Percentiles rank a stretch among this genome's conserved stretches.
Evolutionary conservation across 1,284 basidiomycete species (phyloP).

Genomic region (Athelia psychrophila): DNA sequence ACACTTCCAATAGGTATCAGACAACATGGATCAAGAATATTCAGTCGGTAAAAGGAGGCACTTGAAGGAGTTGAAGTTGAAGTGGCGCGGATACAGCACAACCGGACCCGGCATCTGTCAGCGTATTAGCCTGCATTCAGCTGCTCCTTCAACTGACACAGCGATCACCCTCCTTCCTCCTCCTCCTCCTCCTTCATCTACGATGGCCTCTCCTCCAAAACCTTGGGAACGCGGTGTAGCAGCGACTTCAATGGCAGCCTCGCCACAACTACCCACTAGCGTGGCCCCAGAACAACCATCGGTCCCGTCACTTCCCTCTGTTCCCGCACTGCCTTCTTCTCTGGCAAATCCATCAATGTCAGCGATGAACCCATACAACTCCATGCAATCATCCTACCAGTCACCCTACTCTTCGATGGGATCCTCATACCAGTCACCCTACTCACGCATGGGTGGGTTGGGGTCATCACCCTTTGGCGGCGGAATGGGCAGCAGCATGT

Average conservation of each 20-base stretch:
- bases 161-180: background rate
- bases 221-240: slow-evolving; percentile 71
- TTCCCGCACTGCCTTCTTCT: slow-evolving; percentile 40
- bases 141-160: background rate
- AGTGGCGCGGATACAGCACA: too few species aligned
- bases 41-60: too few species aligned
- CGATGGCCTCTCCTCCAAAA: slow-evolving; percentile 80
- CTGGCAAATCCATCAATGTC: slow-evolving; percentile 27
- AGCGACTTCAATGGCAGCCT: slow-evolving; percentile 24
- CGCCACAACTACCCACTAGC: slow-evolving; percentile 28
- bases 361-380: slow-evolving; percentile 21
- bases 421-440: slow-evolving; percentile 34
- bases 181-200: slow-evolving; percentile 6
- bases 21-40: too few species aligned
- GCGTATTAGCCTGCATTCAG: background rate
- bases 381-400: slow-evolving; percentile 22
- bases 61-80: too few species aligned
- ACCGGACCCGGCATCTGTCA: background rate
- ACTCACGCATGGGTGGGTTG: slow-evolving; percentile 4
- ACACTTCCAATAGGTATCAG: too few species aligned
- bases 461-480: background rate
- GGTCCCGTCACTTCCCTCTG: slow-evolving; percentile 16
- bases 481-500: background rate
- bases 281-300: slow-evolving; percentile 47
- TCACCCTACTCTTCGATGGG: slow-evolving; percentile 49